Evolutionary conservation across 1,284 basidiomycete genomes (phyloP), one percentile per base, ranked within the genome.

Genomic region (Bothia castanella): DNA sequence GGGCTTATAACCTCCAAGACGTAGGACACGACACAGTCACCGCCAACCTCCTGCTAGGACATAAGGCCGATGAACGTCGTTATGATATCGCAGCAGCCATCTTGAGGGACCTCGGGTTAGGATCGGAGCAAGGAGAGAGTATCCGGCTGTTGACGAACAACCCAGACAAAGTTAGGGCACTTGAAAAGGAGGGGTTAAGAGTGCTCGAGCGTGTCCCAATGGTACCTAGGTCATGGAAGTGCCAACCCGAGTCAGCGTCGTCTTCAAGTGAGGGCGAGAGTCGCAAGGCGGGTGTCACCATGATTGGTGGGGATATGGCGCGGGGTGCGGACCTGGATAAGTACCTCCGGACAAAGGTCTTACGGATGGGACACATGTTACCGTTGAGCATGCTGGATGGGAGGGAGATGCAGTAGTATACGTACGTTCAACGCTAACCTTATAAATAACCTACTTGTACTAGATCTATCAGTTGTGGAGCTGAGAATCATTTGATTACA

Each of bases 1-100:
- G 92, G 44, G 97, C 97, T 12, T 99, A 99, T 75, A 99, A 99
- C 66, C 76, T 99, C 27, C 97, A 99, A 69, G 97, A 99, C 67
- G 77, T 99, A 49, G 97, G 97, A 0, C 92, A 98, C 66, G 97
- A 99, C 72, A 99, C 97, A 4, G 97, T 99, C 58, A 87, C 90
- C 9, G 97, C 97, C 38, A 99, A 99, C 69, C 74, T 99, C 38
- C 80, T 98, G 77, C 83, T 99, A 21, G 97, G 97, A 2, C 92
- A 97, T 69, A 79, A 85, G 51, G 95, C 97, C 5, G 97, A 99
- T 69, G 91, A 97, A 69, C 80, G 97, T 31, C 88, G 86, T 40
- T 99, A 99, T 72, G 91, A 89, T 58, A 79, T 99, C 50, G 95
- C 96, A 0, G 87, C 78, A 8, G 93, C 90, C 34, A 98, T 99